A percentile compares a stretch with the other conserved stretches of the same genome.
Conservation (phyloP, 2,329 filamentous ascomycete species). For the Aspergillus sp. region DNA sequence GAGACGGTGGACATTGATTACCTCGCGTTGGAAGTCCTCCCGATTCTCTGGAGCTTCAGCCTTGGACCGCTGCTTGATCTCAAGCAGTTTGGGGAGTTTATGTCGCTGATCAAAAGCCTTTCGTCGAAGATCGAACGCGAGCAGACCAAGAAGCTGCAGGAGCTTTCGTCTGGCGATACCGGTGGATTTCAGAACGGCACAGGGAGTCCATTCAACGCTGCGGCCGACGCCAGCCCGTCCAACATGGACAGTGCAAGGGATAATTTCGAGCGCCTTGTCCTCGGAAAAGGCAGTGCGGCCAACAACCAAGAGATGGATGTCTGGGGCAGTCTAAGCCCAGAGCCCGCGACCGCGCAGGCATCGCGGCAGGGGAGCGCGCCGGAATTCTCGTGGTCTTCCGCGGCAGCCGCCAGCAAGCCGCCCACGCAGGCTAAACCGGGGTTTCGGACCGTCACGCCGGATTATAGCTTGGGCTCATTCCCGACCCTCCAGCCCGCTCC, state of each 20-base stretch:
- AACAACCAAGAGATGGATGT: slow-evolving; percentile 21
- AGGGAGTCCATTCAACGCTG: slow-evolving; percentile 16
- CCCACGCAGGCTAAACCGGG: slow-evolving; percentile 14
- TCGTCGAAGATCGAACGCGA: slow-evolving; percentile 78
- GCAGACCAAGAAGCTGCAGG: slow-evolving; percentile 78
- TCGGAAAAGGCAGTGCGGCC: slow-evolving; percentile 50
- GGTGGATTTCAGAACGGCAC: slow-evolving; percentile 30
- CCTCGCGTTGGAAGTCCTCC: slow-evolving; percentile 80
- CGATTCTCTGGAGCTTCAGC: slow-evolving; percentile 83
- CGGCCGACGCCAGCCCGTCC: slow-evolving; percentile 28
- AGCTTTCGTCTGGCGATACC: slow-evolving; percentile 56
- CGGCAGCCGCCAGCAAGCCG: slow-evolving; percentile 10
- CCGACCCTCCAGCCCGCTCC: slow-evolving; percentile 37
- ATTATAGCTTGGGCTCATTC: slow-evolving; percentile 40
- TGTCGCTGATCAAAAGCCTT: slow-evolving; percentile 74
- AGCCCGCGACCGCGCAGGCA: slow-evolving; percentile 13
- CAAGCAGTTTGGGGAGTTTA: slow-evolving; percentile 79
- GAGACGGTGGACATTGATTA: slow-evolving; percentile 78
- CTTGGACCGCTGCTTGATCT: slow-evolving; percentile 82
- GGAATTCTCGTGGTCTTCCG: slow-evolving; percentile 38
- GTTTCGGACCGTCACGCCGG: slow-evolving; percentile 44
- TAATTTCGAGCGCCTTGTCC: slow-evolving; percentile 84
- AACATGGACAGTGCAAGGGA: slow-evolving; percentile 49
- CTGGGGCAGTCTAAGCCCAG: slow-evolving; percentile 25
- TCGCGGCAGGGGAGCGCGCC: slow-evolving; percentile 17